A percentile compares a stretch with the other conserved stretches of the same genome.
Conservation (phyloP, 768 basidiomycete species). For the Scleroderma bovista region DNA sequence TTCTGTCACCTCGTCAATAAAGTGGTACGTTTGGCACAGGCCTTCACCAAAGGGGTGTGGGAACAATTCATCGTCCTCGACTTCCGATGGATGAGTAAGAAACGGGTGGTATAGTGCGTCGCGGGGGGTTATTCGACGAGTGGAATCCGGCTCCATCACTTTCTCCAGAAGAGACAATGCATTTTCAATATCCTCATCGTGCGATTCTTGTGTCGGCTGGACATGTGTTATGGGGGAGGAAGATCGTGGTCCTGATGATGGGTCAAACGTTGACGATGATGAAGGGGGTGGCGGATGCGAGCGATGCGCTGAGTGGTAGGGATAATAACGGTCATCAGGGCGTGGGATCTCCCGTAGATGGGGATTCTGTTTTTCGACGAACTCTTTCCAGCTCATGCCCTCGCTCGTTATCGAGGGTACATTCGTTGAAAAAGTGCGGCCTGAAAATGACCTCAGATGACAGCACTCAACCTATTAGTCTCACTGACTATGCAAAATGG, state of each 20-base stretch:
- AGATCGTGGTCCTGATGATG: constrained; percentile 21
- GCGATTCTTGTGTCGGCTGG: constrained; percentile 32
- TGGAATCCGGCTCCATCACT: constrained; percentile 73
- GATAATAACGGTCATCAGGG: constrained; percentile 50
- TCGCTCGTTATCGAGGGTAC: constrained; percentile 69
- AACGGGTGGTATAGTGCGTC: constrained; percentile 78
- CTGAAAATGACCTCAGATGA: constrained; percentile 35
- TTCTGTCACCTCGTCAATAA: constrained; percentile 53
- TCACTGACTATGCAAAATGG: constrained; percentile 80
- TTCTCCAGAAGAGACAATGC: constrained; percentile 74
- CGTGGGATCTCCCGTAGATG: constrained; percentile 47
- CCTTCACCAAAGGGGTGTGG: constrained; percentile 69
- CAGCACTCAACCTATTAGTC: background rate
- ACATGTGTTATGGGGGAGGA: constrained; percentile 10
- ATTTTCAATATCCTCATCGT: constrained; percentile 50
- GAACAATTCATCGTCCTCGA: constrained; percentile 58
- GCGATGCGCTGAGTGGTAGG: constrained; percentile 34
- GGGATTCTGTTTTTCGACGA: constrained; percentile 78
- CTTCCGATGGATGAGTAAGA: constrained; percentile 43
- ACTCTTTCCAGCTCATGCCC: constrained; percentile 64
- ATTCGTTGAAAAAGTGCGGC: constrained; percentile 87
- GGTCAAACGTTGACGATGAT: constrained; percentile 31
- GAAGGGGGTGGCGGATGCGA: constrained; percentile 21
- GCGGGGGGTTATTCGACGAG: constrained; percentile 70
- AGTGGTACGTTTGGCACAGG: constrained; percentile 58